Evolutionary conservation across 768 basidiomycete genomes (phyloP).

Genomic region (Rhizopogon vulgaris): DNA sequence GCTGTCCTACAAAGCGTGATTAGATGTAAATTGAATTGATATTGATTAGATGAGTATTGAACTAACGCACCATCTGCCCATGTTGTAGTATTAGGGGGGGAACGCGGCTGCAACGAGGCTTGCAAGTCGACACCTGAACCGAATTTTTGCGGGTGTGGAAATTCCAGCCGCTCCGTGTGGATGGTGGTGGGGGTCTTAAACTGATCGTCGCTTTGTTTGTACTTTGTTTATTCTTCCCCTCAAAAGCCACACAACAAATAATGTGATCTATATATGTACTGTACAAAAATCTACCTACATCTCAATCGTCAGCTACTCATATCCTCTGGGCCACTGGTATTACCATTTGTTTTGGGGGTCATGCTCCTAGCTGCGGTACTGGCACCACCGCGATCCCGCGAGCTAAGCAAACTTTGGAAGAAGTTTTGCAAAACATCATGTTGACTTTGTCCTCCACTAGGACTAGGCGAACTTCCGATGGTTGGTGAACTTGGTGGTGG

Average conservation of each 20-base stretch:
- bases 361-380: conserved; percentile 23
- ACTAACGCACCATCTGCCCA: conserved; percentile 63
- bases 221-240: conserved; percentile 8
- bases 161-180: conserved; percentile 4
- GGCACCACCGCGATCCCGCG: conserved; percentile 49
- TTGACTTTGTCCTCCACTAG: conserved; percentile 55
- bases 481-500: conserved; percentile 38
- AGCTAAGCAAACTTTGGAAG: conserved; percentile 75
- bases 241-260: no score
- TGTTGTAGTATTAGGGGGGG: conserved; percentile 21
- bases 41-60: not conserved
- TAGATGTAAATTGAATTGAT: conserved; percentile 2
- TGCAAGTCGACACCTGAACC: conserved; percentile 5
- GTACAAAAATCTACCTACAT: no score
- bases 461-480: conserved; percentile 32
- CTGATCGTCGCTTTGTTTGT: conserved; percentile 8
- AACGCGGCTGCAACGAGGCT: conserved; percentile 20
- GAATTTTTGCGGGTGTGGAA: conserved; percentile 2
- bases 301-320: conserved; percentile 17
- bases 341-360: conserved; percentile 29
- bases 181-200: conserved; percentile 8
- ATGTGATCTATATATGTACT: no score
- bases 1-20: conserved; percentile 48
- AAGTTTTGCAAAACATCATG: conserved; percentile 85
- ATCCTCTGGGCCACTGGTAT: conserved; percentile 32